phyloP scores from a whole-genome alignment of 140 eudicot genomes.

The Senecio squalidus region DNA sequence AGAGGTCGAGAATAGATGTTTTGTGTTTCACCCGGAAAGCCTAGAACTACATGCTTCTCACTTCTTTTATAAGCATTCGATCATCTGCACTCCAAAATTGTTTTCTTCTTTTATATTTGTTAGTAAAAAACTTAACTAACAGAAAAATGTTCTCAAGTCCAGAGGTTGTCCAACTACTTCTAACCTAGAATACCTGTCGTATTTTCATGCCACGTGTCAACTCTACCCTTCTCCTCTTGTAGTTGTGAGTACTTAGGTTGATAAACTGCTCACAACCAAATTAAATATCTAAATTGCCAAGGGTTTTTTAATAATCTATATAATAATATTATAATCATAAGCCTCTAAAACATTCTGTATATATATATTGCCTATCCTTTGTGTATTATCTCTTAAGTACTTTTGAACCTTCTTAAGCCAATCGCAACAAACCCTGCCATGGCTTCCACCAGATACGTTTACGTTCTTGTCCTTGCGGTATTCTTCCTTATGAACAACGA shows the following conservation, averaged over 20 bases:
- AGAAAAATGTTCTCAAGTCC: not conserved
- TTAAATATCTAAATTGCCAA: not conserved
- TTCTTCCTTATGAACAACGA: constrained; percentile 8
- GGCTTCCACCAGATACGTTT: constrained; percentile 17
- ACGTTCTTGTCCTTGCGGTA: not conserved
- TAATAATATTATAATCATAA: not conserved
- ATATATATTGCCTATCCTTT: constrained; percentile 4
- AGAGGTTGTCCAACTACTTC: constrained; percentile 6
- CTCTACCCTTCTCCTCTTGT: too few relatives aligned
- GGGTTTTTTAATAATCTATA: not conserved
- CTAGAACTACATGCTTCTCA: not conserved
- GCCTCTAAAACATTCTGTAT: not conserved
- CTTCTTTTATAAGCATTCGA: not conserved
- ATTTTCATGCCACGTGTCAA: not conserved
- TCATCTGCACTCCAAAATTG: not conserved
- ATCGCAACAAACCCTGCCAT: not conserved
- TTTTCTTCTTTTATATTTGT: not conserved
- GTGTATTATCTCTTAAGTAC: not conserved
- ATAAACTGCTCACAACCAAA: constrained; percentile 7
- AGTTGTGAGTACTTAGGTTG: constrained; percentile 7
- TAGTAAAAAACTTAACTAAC: not conserved
- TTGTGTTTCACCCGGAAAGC: not conserved
- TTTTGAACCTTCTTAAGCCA: not conserved
- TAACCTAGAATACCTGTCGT: not conserved
- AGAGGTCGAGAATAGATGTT: not conserved